Percentiles rank a stretch among this genome's conserved stretches.
Evolutionary conservation across 1,284 basidiomycete genomes (phyloP).

Genomic region (Bjerkandera adusta): DNA sequence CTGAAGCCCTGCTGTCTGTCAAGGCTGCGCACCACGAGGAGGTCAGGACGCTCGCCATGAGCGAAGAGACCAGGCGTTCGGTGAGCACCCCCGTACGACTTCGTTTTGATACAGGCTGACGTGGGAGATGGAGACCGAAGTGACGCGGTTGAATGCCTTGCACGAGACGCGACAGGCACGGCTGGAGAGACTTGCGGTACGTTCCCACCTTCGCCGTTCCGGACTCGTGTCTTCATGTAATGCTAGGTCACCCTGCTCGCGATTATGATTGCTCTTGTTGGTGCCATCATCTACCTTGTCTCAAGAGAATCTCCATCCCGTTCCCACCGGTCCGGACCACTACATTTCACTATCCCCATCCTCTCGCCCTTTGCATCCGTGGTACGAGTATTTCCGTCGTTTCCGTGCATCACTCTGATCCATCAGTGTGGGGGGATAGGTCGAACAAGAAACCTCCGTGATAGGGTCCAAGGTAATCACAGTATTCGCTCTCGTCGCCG

Average conservation of each 20-base stretch:
- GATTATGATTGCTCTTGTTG: conserved; percentile 39
- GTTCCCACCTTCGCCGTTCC: conserved; percentile 20
- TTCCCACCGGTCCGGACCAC: conserved; percentile 1
- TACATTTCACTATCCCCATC: conserved; percentile 27
- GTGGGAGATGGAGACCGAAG: conserved; percentile 7
- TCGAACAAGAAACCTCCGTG: conserved; percentile 24
- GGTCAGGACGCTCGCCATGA: conserved; percentile 36
- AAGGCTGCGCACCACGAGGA: conserved; percentile 46
- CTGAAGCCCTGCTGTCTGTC: conserved; percentile 53
- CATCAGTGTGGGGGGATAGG: conserved; percentile 10
- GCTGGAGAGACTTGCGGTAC: conserved; percentile 41
- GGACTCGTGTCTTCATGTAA: conserved; percentile 3
- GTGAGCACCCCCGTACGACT: conserved; percentile 32
- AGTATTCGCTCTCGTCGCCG: conserved; percentile 1
- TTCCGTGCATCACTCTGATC: not conserved
- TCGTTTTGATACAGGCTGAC: conserved; percentile 3
- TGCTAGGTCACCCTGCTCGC: conserved; percentile 41
- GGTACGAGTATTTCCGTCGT: conserved; percentile 16
- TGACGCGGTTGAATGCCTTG: too few relatives aligned
- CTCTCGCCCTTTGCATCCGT: conserved; percentile 26
- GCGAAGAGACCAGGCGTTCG: conserved; percentile 43
- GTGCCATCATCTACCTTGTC: conserved; percentile 40
- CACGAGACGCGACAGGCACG: conserved; percentile 5
- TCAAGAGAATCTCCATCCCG: conserved; percentile 22
- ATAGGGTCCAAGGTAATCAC: conserved; percentile 10